phyloP scores from a whole-genome alignment of 345 rosid species.

The Acer saccharum region DNA sequence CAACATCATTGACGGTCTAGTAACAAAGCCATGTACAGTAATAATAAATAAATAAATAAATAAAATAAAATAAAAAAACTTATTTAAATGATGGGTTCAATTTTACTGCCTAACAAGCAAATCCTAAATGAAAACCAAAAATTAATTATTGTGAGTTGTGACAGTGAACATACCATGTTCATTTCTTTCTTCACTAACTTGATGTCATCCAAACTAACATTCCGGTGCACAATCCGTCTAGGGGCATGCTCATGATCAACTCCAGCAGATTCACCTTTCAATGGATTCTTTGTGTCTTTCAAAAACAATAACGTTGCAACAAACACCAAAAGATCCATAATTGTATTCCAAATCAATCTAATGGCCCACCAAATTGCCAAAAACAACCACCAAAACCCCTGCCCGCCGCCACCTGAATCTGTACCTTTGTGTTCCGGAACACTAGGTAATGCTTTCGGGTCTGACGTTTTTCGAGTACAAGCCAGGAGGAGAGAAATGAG shows the following conservation, averaged over 20 bases:
- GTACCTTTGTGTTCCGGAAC: slow-evolving; percentile 40
- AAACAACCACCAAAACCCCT: slow-evolving; percentile 40
- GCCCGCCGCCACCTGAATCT: background rate
- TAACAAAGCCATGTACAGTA: no score
- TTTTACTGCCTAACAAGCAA: no score
- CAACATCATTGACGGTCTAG: slow-evolving; percentile 80
- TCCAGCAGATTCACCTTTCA: slow-evolving; percentile 38
- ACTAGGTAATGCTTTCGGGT: slow-evolving; percentile 61
- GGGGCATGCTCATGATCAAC: slow-evolving; percentile 12
- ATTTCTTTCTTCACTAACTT: slow-evolving; percentile 47
- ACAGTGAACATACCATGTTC: slow-evolving; percentile 28
- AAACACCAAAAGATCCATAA: slow-evolving; percentile 46
- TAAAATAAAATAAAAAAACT: no score
- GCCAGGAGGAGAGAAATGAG: slow-evolving; percentile 64
- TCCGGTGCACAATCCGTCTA: slow-evolving; percentile 44
- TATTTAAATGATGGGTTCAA: no score
- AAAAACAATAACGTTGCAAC: slow-evolving; percentile 46
- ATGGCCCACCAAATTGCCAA: slow-evolving; percentile 41
- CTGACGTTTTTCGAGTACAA: slow-evolving; percentile 52
- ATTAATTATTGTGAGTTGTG: no score
- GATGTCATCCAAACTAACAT: slow-evolving; percentile 63
- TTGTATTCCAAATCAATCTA: slow-evolving; percentile 48
- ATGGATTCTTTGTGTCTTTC: slow-evolving; percentile 54
- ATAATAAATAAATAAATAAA: no score
- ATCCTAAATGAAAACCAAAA: no score